Conservation (phyloP, 495 filamentous ascomycete species). For the Xylaria acuta region DNA sequence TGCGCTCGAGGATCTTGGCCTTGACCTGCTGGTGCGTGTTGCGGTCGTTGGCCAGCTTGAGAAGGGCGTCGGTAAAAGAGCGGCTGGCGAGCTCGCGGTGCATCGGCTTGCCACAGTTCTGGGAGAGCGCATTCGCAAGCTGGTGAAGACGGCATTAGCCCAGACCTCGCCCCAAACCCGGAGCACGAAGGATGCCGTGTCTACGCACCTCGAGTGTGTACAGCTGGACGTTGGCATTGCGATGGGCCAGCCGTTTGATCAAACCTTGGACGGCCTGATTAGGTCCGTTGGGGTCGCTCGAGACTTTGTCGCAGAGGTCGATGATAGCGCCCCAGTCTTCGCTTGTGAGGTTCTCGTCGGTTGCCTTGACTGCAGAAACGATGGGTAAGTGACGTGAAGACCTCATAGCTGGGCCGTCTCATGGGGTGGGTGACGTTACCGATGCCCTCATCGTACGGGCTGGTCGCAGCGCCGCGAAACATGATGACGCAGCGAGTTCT, state of each 20-base stretch:
- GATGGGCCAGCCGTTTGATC: slow-evolving; percentile 95
- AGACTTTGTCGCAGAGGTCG: slow-evolving; percentile 96
- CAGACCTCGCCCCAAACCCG: not conserved
- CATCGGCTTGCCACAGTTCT: slow-evolving; percentile 91
- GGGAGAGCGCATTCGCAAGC: slow-evolving; percentile 91
- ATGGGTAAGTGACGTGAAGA: not conserved
- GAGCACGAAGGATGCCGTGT: not conserved
- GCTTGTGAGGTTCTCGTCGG: slow-evolving; percentile 95
- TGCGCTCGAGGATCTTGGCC: slow-evolving; percentile 93
- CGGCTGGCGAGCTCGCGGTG: slow-evolving; percentile 92
- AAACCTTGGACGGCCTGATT: slow-evolving; percentile 93
- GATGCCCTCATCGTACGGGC: slow-evolving; percentile 60
- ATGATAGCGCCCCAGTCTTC: slow-evolving; percentile 99
- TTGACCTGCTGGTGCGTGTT: slow-evolving; percentile 98
- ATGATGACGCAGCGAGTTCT: slow-evolving; percentile 41
- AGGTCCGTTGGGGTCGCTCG: slow-evolving; percentile 62
- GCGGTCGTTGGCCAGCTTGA: slow-evolving; percentile 88
- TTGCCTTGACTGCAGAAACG: slow-evolving; percentile 80
- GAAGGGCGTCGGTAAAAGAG: slow-evolving; percentile 93
- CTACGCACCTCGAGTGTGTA: slow-evolving; percentile 88
- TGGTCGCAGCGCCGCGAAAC: slow-evolving; percentile 58
- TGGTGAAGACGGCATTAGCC: slow-evolving; percentile 34
- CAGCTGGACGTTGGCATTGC: slow-evolving; percentile 98
- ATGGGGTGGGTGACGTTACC: slow-evolving; percentile 40
- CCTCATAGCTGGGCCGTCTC: not conserved